Evolutionary conservation across 2,329 filamentous ascomycete species (phyloP), one percentile per base, ranked within the genome.

Genomic region (Didymosphaeria variabile): DNA sequence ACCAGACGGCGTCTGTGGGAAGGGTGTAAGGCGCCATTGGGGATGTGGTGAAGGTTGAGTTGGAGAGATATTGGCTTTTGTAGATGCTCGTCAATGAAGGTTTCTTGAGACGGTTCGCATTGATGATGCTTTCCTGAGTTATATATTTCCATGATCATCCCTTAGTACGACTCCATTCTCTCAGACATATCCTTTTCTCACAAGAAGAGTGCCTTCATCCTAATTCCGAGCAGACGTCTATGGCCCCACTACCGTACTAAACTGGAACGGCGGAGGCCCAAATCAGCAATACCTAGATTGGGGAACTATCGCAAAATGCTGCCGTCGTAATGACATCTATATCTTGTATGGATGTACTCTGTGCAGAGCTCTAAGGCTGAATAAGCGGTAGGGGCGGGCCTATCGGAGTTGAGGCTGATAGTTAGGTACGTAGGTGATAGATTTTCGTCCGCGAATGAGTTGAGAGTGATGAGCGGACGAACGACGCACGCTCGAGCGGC

Each of bases 11-110:
- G 49, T 61, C 45, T 2, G 34, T 7, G 36, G 63, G 61, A 31
- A 67, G 62, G 19, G 36, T 55, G 47, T 67, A 67, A 15, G 64
- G 64, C 13, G 65, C 42, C 67, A 67, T 54, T 32, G 52, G 38
- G 49, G 5, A 50, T 29, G 45, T 19, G 12, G 21, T 19, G 26
- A 49, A 29, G 23, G 29, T 8, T 26, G 31, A 23, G 3, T 46
- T 46, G 5, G 21, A 29, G 6, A 29, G 26, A 29, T 29, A 29
- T 29, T n/a, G 21, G 3, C 17, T 10, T 12, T 34, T 34, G 46
- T 36, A 36, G 34, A 36, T 36, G 34, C 15, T 15, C 10, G 15
- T 36, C 34, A 32, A 12, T n/a, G 46, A 31, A 4, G 17, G 26
- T 7, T 6, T 13, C 3, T 50, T 8, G 15, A 5, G 23, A 49